Evolutionary conservation across 2,329 filamentous ascomycete species (phyloP).

Genomic region (Arthroderma sp.): DNA sequence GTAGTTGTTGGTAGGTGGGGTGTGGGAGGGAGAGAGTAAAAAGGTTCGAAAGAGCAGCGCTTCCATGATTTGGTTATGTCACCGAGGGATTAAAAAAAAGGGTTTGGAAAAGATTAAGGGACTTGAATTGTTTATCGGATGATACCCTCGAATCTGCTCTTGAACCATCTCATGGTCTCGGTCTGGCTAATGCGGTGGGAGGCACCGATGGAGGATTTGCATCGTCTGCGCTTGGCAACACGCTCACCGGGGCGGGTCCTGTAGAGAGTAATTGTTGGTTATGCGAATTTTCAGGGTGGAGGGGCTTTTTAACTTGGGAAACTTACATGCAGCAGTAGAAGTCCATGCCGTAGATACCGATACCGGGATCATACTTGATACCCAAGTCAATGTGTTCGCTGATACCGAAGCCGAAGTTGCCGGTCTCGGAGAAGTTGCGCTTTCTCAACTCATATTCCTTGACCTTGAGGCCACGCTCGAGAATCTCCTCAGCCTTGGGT

Average conservation of each 20-base stretch:
- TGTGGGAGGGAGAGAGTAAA: neutral
- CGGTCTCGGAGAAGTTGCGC: constrained; percentile 99
- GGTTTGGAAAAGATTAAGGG: neutral
- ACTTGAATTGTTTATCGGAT: constrained; percentile 60
- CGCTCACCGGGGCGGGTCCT: constrained; percentile 95
- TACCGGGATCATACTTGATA: constrained; percentile 98
- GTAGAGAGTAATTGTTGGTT: constrained; percentile 17
- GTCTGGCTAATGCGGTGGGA: constrained; percentile 85
- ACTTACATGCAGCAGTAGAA: constrained; percentile 99
- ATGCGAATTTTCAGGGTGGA: neutral
- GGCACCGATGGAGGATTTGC: constrained; percentile 72
- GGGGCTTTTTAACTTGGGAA: neutral
- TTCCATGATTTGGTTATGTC: neutral
- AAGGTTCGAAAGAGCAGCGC: too few species aligned
- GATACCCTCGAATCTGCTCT: constrained; percentile 93
- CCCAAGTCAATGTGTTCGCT: constrained; percentile 99
- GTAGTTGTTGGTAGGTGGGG: neutral
- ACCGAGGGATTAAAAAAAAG: neutral
- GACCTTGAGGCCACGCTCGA: constrained; percentile 99
- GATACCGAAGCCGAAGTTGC: constrained; percentile 99
- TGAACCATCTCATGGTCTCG: constrained; percentile 98
- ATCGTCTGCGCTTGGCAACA: constrained; percentile 86
- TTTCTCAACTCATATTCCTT: constrained; percentile 99
- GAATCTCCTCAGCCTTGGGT: constrained; percentile 98
- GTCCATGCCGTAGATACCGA: constrained; percentile 99